phyloP scores from a whole-genome alignment of 441 rosid species.

The Metrosideros polymorpha region DNA sequence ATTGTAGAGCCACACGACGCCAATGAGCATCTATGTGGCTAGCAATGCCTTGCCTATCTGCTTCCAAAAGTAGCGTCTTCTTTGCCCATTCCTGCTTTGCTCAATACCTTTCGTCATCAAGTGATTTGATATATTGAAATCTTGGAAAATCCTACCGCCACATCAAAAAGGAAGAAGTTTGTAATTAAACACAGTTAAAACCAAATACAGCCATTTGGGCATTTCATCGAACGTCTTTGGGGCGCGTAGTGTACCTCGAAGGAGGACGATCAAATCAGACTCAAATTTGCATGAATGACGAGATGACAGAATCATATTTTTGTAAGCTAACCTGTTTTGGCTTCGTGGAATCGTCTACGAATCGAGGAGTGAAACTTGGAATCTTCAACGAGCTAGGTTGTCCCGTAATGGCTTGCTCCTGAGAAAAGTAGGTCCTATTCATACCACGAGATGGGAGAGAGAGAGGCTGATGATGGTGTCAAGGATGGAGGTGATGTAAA shows the following conservation, averaged over 20 bases:
- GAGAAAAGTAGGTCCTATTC: no score
- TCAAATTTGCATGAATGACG: background rate
- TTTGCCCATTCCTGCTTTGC: conserved; percentile 58
- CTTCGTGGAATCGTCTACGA: conserved; percentile 48
- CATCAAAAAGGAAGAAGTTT: background rate
- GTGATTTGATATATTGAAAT: conserved; percentile 33
- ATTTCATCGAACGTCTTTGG: no score
- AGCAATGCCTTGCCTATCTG: conserved; percentile 63
- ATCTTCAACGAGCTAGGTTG: no score
- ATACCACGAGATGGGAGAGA: no score
- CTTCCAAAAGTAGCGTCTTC: conserved; percentile 65
- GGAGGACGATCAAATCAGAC: background rate
- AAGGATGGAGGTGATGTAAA: no score
- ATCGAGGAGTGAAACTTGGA: background rate
- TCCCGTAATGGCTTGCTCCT: no score
- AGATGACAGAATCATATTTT: background rate
- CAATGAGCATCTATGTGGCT: conserved; percentile 52
- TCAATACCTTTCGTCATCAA: conserved; percentile 40
- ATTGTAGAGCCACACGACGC: conserved; percentile 65
- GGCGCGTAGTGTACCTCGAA: background rate
- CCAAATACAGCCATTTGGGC: no score
- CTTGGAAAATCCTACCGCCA: conserved; percentile 15
- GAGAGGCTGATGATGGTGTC: no score
- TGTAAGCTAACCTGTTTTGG: conserved; percentile 37
- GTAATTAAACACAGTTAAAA: background rate